These are phyloP conservation scores for Chrysanthemum makinoi DNA, from an alignment of 129 eudicot genomes.

Conservation along the genomic window DNA sequence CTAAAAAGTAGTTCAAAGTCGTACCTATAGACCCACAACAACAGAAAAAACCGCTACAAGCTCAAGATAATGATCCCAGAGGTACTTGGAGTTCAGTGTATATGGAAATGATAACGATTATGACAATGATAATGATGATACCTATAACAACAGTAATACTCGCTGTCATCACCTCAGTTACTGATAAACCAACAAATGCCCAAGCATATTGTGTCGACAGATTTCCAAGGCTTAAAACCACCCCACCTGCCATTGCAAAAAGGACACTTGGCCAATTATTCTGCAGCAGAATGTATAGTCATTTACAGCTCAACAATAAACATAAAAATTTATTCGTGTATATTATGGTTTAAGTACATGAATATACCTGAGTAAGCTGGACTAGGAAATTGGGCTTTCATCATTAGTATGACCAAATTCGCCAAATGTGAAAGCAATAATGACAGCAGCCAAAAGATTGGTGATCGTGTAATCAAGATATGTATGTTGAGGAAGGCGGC, in stretches of 20 bases:
- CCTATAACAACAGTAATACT: constrained; percentile 92
- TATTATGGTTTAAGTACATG: background rate
- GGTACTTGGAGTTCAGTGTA: background rate
- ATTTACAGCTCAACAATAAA: constrained; percentile 1
- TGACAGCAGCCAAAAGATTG: constrained; percentile 77
- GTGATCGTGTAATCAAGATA: constrained; percentile 87
- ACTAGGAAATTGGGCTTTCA: constrained; percentile 62
- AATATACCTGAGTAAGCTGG: constrained; percentile 73
- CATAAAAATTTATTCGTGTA: background rate
- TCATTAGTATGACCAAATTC: constrained; percentile 57
- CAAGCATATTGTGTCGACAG: constrained; percentile 82
- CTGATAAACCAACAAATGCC: constrained; percentile 96
- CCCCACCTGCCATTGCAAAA: constrained; percentile 91
- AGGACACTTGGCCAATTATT: constrained; percentile 84
- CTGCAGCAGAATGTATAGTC: constrained; percentile 31
- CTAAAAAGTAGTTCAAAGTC: constrained; percentile 79
- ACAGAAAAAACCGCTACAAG: background rate
- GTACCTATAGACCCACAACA: constrained; percentile 50
- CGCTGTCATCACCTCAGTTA: constrained; percentile 66
- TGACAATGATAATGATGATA: constrained; percentile 19
- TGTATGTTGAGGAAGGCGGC: constrained; percentile 95
- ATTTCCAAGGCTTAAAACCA: constrained; percentile 80
- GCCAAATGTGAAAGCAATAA: constrained; percentile 85
- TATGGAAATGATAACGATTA: background rate
- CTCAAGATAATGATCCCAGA: background rate